phyloP scores from a whole-genome alignment of 2,329 filamentous ascomycete genomes.

The Cercospora beticola region DNA sequence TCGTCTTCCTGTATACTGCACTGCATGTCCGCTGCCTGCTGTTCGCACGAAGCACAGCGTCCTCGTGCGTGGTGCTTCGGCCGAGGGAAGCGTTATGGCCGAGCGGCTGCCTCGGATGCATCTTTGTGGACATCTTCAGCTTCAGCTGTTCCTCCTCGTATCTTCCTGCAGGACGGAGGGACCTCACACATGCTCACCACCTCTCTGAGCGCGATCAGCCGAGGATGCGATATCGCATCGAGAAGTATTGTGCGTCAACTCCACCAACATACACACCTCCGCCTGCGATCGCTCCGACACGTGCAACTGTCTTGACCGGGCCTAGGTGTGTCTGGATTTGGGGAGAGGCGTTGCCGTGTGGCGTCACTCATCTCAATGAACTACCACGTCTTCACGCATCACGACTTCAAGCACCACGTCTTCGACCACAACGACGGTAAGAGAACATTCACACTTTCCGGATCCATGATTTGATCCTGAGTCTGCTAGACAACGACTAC shows the following conservation, averaged over 20 bases:
- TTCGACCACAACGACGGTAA: not conserved
- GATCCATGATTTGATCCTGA: too few relatives aligned
- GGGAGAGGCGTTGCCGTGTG: not conserved
- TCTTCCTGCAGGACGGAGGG: not conserved
- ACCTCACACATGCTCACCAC: not conserved
- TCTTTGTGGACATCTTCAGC: not conserved
- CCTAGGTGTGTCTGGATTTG: not conserved
- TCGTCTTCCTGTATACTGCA: not conserved
- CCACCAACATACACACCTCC: not conserved
- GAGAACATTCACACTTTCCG: too few relatives aligned
- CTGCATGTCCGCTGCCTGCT: not conserved
- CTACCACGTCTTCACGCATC: not conserved
- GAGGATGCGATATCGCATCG: not conserved
- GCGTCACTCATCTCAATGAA: not conserved
- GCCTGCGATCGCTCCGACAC: not conserved
- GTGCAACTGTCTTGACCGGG: not conserved
- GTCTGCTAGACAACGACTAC: too few relatives aligned
- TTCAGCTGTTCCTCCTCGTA: not conserved
- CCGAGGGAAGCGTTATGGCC: not conserved
- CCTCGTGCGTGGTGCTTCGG: not conserved
- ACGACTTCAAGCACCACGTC: not conserved
- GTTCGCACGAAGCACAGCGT: not conserved
- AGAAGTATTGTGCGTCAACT: not conserved
- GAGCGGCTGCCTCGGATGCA: not conserved
- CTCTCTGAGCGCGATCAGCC: not conserved